Conservation (phyloP, 257 asterid species). For the Henckelia pumila region DNA sequence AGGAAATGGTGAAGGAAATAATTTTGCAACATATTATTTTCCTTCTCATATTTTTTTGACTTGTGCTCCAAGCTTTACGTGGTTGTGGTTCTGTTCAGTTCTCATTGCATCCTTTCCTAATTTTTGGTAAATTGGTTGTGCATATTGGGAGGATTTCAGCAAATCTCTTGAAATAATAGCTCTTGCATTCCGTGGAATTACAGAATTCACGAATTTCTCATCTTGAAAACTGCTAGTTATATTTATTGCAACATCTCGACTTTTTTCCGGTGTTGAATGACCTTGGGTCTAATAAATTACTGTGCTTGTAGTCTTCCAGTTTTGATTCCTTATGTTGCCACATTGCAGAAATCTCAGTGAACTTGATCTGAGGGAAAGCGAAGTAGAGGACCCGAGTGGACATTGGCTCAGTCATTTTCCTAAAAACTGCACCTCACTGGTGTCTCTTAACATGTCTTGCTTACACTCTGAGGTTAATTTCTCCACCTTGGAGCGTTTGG, state of each 20-base stretch:
- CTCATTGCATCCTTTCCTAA: not conserved
- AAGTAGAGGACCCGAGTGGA: slow-evolving; percentile 64
- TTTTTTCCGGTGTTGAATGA: not conserved
- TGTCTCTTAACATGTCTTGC: slow-evolving; percentile 67
- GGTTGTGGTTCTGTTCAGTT: no score
- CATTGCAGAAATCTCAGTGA: slow-evolving; percentile 56
- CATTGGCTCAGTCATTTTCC: slow-evolving; percentile 77
- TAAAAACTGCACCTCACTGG: slow-evolving; percentile 52
- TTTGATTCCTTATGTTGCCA: slow-evolving; percentile 7
- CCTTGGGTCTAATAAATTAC: not conserved
- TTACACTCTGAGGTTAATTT: slow-evolving; percentile 55
- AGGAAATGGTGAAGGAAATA: not conserved
- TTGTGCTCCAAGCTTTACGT: no score
- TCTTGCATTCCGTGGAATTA: not conserved
- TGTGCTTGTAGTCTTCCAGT: not conserved
- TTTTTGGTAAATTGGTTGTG: not conserved
- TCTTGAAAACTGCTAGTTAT: not conserved
- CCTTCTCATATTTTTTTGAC: no score
- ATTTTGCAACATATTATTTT: no score
- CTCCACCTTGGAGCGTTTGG: slow-evolving; percentile 62
- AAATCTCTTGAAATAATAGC: not conserved
- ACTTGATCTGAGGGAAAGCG: slow-evolving; percentile 67
- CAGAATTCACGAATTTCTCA: not conserved
- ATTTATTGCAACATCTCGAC: not conserved
- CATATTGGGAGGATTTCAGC: not conserved